phyloP scores from a whole-genome alignment of 495 filamentous ascomycete species.

The Cladorrhinum samala region DNA sequence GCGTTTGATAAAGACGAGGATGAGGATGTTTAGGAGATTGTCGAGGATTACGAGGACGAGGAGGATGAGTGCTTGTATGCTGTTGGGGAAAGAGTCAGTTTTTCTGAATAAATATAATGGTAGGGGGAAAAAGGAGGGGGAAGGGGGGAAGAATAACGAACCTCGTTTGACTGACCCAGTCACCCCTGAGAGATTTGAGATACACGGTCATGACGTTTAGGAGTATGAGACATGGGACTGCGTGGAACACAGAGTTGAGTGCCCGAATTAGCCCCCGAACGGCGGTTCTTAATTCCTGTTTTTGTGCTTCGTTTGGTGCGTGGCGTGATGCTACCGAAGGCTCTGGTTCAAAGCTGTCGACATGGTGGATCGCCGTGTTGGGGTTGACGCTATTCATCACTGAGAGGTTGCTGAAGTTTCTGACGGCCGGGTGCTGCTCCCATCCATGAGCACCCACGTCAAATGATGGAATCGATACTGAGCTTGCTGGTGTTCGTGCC shows the following conservation, averaged over 20 bases:
- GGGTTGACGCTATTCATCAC: neutral
- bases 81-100: neutral
- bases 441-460: neutral
- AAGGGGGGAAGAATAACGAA: neutral
- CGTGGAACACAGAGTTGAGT: constrained; percentile 7
- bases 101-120: neutral
- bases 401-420: neutral
- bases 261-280: neutral
- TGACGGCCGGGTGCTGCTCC: neutral
- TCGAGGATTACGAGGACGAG: constrained; percentile 25
- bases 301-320: neutral
- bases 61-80: constrained; percentile 21
- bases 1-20: constrained; percentile 17
- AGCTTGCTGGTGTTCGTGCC: constrained; percentile 22
- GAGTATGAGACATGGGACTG: constrained; percentile 9
- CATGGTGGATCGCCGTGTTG: neutral
- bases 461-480: constrained; percentile 13
- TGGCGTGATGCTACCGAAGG: neutral
- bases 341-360: neutral
- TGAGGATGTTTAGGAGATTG: constrained; percentile 26
- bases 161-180: constrained; percentile 4
- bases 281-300: neutral
- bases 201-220: constrained; percentile 8
- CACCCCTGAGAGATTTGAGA: neutral
- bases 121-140: neutral